phyloP scores from a whole-genome alignment of 106 monocot species.

The Dioscorea alata region DNA sequence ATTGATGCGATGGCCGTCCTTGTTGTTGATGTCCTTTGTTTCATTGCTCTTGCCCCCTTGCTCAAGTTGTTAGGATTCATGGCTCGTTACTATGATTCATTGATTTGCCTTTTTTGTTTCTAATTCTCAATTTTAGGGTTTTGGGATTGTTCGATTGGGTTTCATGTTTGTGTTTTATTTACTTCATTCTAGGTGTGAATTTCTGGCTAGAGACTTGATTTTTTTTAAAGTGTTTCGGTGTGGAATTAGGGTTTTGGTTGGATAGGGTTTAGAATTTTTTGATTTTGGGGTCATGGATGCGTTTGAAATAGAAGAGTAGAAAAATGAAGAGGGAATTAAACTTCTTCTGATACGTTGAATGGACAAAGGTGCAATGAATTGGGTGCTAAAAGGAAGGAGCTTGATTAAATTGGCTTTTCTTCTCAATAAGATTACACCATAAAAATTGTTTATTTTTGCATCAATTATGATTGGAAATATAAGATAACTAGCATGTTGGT shows the following conservation, averaged over 20 bases:
- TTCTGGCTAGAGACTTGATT: neutral
- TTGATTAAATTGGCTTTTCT: no score
- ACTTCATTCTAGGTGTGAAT: neutral
- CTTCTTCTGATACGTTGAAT: no score
- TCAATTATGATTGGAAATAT: no score
- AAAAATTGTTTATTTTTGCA: no score
- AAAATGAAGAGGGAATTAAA: no score
- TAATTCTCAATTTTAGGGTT: neutral
- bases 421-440: no score
- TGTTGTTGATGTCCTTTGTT: constrained; percentile 38
- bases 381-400: no score
- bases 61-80: constrained; percentile 32
- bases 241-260: neutral
- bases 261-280: no score
- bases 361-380: no score
- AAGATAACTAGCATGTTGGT: no score
- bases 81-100: constrained; percentile 19
- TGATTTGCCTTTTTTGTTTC: neutral
- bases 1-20: constrained; percentile 31
- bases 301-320: no score
- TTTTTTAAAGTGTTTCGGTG: neutral
- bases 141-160: neutral
- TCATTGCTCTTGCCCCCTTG: constrained; percentile 27
- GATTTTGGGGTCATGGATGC: no score
- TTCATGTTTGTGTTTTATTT: neutral